These are phyloP conservation scores for Fusarium setosum DNA, from an alignment of 2,329 filamentous ascomycete genomes.

Conservation along the genomic window DNA sequence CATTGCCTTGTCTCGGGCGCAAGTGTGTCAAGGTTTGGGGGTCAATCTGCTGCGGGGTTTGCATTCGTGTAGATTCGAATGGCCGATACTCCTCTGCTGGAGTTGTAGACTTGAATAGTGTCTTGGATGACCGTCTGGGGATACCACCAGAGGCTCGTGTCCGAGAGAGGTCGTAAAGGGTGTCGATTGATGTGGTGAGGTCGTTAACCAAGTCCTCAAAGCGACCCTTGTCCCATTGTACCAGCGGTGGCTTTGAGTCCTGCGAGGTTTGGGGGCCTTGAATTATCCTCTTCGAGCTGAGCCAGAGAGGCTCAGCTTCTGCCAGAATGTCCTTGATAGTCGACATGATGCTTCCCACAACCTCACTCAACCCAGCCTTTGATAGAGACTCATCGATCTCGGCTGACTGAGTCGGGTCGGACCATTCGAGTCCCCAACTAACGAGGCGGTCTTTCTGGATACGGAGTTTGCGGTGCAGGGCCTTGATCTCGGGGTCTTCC, in stretches of 20 bases:
- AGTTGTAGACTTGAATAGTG: slow-evolving; percentile 49
- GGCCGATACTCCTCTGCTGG: slow-evolving; percentile 59
- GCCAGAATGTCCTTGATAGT: slow-evolving; percentile 85
- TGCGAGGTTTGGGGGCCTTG: slow-evolving; percentile 54
- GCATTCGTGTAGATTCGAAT: slow-evolving; percentile 71
- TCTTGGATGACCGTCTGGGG: slow-evolving; percentile 45
- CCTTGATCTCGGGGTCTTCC: slow-evolving; percentile 76
- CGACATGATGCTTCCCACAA: slow-evolving; percentile 81
- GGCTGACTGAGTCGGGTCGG: slow-evolving; percentile 74
- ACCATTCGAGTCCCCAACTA: slow-evolving; percentile 86
- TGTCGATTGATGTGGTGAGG: slow-evolving; percentile 82
- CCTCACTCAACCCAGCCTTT: slow-evolving; percentile 79
- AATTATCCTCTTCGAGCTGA: slow-evolving; percentile 63
- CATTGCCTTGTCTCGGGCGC: slow-evolving; percentile 52
- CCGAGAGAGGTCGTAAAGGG: slow-evolving; percentile 79
- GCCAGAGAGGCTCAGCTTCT: slow-evolving; percentile 79
- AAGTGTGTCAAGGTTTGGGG: slow-evolving; percentile 64
- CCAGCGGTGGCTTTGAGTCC: slow-evolving; percentile 66
- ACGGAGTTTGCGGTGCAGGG: slow-evolving; percentile 79
- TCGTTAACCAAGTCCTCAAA: slow-evolving; percentile 82
- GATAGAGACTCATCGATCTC: slow-evolving; percentile 79
- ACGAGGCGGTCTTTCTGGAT: slow-evolving; percentile 85
- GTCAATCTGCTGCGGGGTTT: slow-evolving; percentile 70
- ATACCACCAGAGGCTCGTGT: slow-evolving; percentile 64
- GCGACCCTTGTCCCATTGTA: slow-evolving; percentile 76